Conservation (phyloP, 257 asterid genomes). For the Salvia rosmarinus region DNA sequence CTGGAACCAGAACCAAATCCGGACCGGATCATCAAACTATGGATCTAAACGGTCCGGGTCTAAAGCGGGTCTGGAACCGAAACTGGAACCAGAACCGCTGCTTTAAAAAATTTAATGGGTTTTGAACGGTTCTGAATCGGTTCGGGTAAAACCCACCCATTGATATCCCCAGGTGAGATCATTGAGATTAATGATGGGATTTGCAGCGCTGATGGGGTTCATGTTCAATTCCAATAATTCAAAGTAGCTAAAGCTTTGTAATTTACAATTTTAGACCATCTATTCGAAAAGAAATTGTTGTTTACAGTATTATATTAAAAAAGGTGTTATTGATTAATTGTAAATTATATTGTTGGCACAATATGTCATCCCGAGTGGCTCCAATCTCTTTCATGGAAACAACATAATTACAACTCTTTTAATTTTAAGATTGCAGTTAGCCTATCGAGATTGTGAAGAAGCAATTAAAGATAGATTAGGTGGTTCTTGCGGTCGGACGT, state of each 20-base stretch:
- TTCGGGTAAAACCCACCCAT: too few species aligned
- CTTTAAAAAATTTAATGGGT: too few species aligned
- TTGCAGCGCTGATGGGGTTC: conserved; percentile 44
- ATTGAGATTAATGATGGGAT: conserved; percentile 39
- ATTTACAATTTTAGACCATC: conserved; percentile 5
- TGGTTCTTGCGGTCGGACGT: too few species aligned
- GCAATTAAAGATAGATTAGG: background rate
- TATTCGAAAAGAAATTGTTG: too few species aligned
- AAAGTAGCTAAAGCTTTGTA: background rate
- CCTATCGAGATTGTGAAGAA: background rate
- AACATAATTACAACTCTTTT: conserved; percentile 19
- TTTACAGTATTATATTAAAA: background rate
- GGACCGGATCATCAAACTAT: too few species aligned
- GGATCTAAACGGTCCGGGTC: too few species aligned
- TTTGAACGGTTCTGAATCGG: too few species aligned
- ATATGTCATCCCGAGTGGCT: conserved; percentile 1
- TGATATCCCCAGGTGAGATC: too few species aligned
- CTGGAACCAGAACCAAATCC: too few species aligned
- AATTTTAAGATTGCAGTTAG: background rate
- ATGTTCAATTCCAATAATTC: conserved; percentile 33
- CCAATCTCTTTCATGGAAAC: conserved; percentile 12
- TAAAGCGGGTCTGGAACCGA: too few species aligned
- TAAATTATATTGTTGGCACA: conserved; percentile 20
- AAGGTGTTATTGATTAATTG: background rate
- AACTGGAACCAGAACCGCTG: too few species aligned